Evolutionary conservation across 108 stramenopile genomes (phyloP).

Genomic region (Skeletonema marinoi): DNA sequence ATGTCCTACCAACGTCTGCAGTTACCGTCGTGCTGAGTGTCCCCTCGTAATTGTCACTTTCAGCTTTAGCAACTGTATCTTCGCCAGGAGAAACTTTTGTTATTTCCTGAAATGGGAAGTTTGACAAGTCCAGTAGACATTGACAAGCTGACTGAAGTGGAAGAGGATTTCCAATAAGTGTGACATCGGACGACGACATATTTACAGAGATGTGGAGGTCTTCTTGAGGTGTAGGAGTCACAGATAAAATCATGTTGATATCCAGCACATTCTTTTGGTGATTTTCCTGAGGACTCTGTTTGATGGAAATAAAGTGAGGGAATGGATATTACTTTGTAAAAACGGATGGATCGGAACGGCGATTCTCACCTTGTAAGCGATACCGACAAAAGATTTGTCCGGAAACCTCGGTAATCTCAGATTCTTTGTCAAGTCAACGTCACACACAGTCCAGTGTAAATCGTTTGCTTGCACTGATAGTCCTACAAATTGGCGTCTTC

Average conservation of each 20-base stretch:
- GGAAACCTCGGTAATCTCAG: conserved; percentile 4
- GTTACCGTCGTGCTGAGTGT: conserved; percentile 14
- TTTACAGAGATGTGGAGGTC: conserved; percentile 16
- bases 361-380: conserved; percentile 34
- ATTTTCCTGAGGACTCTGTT: neutral
- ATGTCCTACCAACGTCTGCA: conserved; percentile 8
- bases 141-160: conserved; percentile 27
- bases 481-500: conserved; percentile 17
- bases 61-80: neutral
- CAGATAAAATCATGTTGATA: conserved; percentile 6
- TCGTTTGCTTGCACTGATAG: conserved; percentile 11
- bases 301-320: neutral
- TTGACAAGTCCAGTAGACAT: conserved; percentile 8
- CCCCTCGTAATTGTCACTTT: neutral
- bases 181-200: conserved; percentile 11
- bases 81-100: neutral
- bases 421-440: neutral
- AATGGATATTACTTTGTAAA: neutral
- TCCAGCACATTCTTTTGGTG: conserved; percentile 1
- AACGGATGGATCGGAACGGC: neutral
- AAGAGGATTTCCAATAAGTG: conserved; percentile 28
- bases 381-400: conserved; percentile 19
- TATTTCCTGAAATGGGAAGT: conserved; percentile 26
- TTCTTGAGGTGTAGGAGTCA: conserved; percentile 16
- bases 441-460: conserved; percentile 28